phyloP scores from a whole-genome alignment of 345 rosid species.

The Euphorbia lathyris region DNA sequence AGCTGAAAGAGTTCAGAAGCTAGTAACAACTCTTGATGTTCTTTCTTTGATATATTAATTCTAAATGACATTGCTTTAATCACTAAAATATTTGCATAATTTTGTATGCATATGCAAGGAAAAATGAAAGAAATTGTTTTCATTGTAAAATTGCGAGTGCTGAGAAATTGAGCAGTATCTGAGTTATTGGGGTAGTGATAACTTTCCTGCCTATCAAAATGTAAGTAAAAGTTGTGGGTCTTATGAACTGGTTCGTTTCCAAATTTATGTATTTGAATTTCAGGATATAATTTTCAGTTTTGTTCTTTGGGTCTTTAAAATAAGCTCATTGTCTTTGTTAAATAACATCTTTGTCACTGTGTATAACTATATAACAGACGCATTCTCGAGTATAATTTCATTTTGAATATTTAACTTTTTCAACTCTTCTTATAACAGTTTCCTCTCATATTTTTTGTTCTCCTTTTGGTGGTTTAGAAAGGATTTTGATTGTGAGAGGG shows the following conservation, averaged over 20 bases:
- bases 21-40: neutral
- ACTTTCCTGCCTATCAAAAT: neutral
- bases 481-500: constrained; percentile 10
- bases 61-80: neutral
- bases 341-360: neutral
- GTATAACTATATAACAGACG: neutral
- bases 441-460: neutral
- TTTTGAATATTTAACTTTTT: neutral
- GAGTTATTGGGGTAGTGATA: neutral
- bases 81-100: neutral
- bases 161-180: neutral
- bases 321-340: neutral
- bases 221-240: neutral
- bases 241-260: neutral
- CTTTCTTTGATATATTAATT: neutral
- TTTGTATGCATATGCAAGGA: neutral
- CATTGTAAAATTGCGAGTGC: neutral
- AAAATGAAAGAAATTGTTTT: neutral
- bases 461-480: constrained; percentile 7
- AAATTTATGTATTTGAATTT: neutral
- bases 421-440: neutral
- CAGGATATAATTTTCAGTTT: neutral
- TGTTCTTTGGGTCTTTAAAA: neutral
- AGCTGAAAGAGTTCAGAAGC: neutral
- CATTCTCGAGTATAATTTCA: neutral